Base-by-base conservation (phyloP, 371 early-diverging fungal species). In the Mucor circinelloides region DNA sequence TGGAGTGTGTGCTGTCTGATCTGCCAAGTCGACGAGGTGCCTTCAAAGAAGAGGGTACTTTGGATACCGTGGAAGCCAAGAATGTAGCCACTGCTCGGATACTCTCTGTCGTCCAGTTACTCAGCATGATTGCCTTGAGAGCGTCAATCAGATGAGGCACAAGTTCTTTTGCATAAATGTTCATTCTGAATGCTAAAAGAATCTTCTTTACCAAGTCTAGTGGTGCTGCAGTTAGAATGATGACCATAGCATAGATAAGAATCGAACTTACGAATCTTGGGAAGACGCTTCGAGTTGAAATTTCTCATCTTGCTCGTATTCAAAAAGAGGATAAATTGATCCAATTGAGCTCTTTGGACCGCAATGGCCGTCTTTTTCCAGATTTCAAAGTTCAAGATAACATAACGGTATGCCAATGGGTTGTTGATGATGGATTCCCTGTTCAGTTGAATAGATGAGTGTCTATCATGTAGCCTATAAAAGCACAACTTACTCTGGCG, bases 371-470 rank as follows among this genome's bases (percentile, higher is more conserved):
- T 84, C 69, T 83, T 83, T 59, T 84, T 83, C 92, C 92, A 93
- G 9, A 92, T 78, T 48, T 91, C 90, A 73, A 91, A 86, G 59
- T 93, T 91, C 54, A 92, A 63, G 67, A 92, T 79, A 7, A 92
- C 68, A 57, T 83, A 87, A 12, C 88, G 81, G 67, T 88, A 89
- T 0, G 91, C 91, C 31, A 87, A 77, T 19, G 88, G 83, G 64
- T 92, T 92, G 10, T 83, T 85, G 50, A 92, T 87, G 3, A 85
- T 78, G 8, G 90, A 84, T 44, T 88, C 85, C 25, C 90, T 87
- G 62, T 12, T 12, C 7, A 17, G 9, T n/a, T 0, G 6, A 17
- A 5, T 23, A 31, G n/a, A 32, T 31, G 28, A 34, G 52, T 7
- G 17, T 38, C 2, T 19, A 19, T 12, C 2, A 31, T 7, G 25